Base-by-base conservation (phyloP, 768 basidiomycete species). In the Lanmaoa pseudosensibilis region DNA sequence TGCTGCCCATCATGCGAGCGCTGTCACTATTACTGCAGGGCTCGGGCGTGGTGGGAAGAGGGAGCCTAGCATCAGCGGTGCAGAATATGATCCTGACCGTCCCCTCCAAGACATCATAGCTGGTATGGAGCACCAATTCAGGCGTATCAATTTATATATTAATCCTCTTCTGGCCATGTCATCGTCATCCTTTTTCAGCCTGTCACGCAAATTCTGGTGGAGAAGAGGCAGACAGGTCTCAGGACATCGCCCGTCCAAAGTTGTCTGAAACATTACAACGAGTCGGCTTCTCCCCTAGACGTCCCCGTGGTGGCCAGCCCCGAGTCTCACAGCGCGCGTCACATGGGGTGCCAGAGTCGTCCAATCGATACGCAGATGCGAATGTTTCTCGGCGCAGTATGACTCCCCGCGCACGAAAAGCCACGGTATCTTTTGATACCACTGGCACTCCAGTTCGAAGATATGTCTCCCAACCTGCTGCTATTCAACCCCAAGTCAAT, bases 1-100 rank as follows among this genome's bases (percentile, higher is more conserved):
- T 0, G 85, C 84, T 10, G 91, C 87, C 1, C 94, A 97, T 71
- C 94, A 97, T 72, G 93, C 92, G 25, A 92, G 88, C 60, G 92
- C 84, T 3, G 77, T 96, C 50, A 96, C 94, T 0, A 79, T 97
- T 18, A 89, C 82, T 50, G 91, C 92, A 4, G 94, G 94, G 1
- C 79, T 96, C 11, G 78, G 77, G 2, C 77, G 84, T 3, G 57
- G 59, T 41, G 71, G 69, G 19, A 75, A 79, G 46, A 75, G 85
- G 55, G 86, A 89, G 62, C 68, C 75, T 18, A 80, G 84, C 62
- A 66, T 88, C 50, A 89, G 86, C 69, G 89, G 86, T 38, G 87
- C 87, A 40, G 92, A 94, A 66, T 94, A 90, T 59, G 92, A 94
- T 68, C 91, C 92, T 4, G 91, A 94, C 34, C 78, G 92, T 21